These are phyloP conservation scores for Phytophthora pistaciae DNA, from an alignment of 352 stramenopile species.

Conservation along the genomic window DNA sequence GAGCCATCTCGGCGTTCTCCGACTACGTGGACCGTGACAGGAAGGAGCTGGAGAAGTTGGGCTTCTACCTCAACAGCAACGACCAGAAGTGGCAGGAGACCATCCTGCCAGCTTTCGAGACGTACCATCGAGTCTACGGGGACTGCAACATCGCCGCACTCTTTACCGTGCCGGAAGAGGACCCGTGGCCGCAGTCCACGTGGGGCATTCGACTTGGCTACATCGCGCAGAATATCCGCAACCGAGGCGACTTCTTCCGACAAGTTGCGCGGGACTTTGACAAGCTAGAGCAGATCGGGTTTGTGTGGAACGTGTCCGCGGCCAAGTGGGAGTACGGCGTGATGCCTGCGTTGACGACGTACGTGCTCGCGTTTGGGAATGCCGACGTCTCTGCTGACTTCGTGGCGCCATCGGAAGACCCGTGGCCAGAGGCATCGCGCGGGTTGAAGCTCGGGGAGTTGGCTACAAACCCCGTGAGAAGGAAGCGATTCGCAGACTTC, in stretches of 20 bases:
- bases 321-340: conserved; percentile 56
- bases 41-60: conserved; percentile 48
- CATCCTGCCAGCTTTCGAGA: conserved; percentile 59
- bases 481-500: conserved; percentile 49
- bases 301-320: conserved; percentile 61
- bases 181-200: conserved; percentile 43
- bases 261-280: conserved; percentile 60
- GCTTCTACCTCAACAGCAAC: conserved; percentile 58
- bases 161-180: conserved; percentile 52
- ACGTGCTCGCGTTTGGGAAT: conserved; percentile 48
- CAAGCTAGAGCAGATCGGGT: conserved; percentile 57
- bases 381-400: conserved; percentile 49
- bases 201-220: conserved; percentile 59
- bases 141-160: conserved; percentile 47
- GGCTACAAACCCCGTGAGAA: conserved; percentile 28
- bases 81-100: conserved; percentile 62
- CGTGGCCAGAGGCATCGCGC: conserved; percentile 51
- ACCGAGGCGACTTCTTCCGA: conserved; percentile 51
- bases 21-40: conserved; percentile 42
- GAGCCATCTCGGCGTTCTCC: conserved; percentile 36
- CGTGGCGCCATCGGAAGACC: conserved; percentile 47
- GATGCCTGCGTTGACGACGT: conserved; percentile 56
- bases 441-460: conserved; percentile 51
- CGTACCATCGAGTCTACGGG: conserved; percentile 46
- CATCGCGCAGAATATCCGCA: conserved; percentile 66